Base-by-base conservation (phyloP, 805 yeast species). In the Kodamaea hsintzibuensis region DNA sequence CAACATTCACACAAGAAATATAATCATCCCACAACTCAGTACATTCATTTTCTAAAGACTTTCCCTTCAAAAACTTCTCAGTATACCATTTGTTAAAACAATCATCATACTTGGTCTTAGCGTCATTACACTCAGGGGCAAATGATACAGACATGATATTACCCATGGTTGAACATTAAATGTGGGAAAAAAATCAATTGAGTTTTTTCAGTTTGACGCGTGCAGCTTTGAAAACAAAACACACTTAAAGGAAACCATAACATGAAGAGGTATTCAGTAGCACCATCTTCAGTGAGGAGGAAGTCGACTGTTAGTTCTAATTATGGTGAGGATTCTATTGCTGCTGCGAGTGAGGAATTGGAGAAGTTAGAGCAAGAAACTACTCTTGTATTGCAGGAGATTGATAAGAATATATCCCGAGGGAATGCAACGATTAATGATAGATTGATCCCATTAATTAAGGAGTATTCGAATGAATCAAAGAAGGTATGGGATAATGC, bases 11-110 rank as follows among this genome's bases (percentile, higher is more conserved):
- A 72, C 99, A 95, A n/a, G 84, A 85, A 62, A 89, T 89, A 70
- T 95, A 95, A 51, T 83, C 86, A 55, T 82, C 82, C 97, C 98
- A 95, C 33, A 89, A 80, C 30, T 86, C 93, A 51, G 89, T 87
- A 71, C 99, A 95, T 71, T 93, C 98, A 67, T 93, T 93, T 62
- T 87, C 80, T 53, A 83, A 71, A 60, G 82, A 69, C 61, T 73
- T 69, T 1, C 79, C 80, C 57, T 76, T 70, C 53, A 88, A 72
- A 60, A 88, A 88, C 69, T 88, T 88, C 62, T 95, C 98, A 4
- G 95, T 85, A 68, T 95, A 95, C 99, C 99, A 92, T 60, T 82
- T 81, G 71, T 91, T 92, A 75, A 95, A 95, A 70, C 99, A 95
- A 64, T 85, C 88, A 67, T 95, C 98, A 66, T 95, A 95, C 63